A percentile compares a stretch with the other conserved stretches of the same genome.
Conservation (phyloP, 768 basidiomycete species). For the Leccinum subgranulosum region DNA sequence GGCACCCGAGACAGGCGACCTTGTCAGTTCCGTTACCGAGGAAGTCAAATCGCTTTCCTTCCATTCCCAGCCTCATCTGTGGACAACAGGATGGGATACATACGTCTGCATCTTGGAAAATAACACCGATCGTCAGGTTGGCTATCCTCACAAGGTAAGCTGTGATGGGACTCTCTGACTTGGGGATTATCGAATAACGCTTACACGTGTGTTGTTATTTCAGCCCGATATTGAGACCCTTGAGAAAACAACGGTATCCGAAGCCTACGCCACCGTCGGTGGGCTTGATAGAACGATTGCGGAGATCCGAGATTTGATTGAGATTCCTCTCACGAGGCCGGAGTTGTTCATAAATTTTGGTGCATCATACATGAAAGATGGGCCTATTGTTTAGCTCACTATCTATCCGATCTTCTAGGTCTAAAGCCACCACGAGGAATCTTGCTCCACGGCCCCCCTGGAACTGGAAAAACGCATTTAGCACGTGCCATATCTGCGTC, state of each 20-base stretch:
- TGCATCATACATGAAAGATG: slow-evolving; percentile 24
- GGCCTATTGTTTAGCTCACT: slow-evolving; percentile 15
- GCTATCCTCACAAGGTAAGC: slow-evolving; percentile 33
- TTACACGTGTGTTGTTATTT: slow-evolving; percentile 12
- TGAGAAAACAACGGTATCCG: slow-evolving; percentile 38
- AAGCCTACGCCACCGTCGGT: slow-evolving; percentile 82
- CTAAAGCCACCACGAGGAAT: slow-evolving; percentile 97
- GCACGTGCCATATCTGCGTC: slow-evolving; percentile 92
- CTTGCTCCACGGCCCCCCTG: slow-evolving; percentile 91
- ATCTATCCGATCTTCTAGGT: slow-evolving; percentile 39
- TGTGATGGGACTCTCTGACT: slow-evolving; percentile 10
- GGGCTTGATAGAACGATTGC: slow-evolving; percentile 86
- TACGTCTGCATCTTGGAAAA: slow-evolving; percentile 43
- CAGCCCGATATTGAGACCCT: slow-evolving; percentile 49
- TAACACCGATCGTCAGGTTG: slow-evolving; percentile 22
- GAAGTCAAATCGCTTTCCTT: slow-evolving; percentile 47
- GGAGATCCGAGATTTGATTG: slow-evolving; percentile 81
- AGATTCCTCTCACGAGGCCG: slow-evolving; percentile 81
- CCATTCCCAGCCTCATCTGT: slow-evolving; percentile 40
- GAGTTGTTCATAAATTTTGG: slow-evolving; percentile 78
- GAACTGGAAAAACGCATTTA: slow-evolving; percentile 96
- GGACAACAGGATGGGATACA: slow-evolving; percentile 71
- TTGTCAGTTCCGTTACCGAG: slow-evolving; percentile 34
- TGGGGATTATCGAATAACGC: slow-evolving; percentile 4
- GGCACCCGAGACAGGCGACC: slow-evolving; percentile 15